Percentiles rank a stretch among this genome's conserved stretches.
These are phyloP conservation scores for Lactarius pseudohatsudake DNA, from an alignment of 768 basidiomycete species.

Conservation along the genomic window DNA sequence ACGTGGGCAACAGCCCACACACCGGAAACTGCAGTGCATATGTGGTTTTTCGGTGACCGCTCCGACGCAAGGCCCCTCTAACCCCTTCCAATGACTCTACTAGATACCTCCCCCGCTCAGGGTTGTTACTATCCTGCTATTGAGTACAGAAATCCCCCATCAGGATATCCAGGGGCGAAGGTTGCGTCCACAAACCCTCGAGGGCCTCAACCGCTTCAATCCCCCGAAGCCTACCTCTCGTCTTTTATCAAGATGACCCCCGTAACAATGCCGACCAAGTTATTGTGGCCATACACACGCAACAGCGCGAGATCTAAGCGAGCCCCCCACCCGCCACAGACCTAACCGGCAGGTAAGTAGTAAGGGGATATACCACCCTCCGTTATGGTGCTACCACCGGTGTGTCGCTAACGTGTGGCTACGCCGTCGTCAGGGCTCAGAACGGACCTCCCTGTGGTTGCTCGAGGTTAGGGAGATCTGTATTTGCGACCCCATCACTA, in stretches of 20 bases:
- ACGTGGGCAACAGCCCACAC: constrained; percentile 13
- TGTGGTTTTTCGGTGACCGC: constrained; percentile 11
- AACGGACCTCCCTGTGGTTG: neutral
- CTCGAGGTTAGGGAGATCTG: neutral
- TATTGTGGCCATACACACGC: neutral
- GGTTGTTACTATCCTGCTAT: neutral
- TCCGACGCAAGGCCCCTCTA: constrained; percentile 9
- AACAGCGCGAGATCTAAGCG: neutral
- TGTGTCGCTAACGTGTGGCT: neutral
- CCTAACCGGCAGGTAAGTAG: neutral
- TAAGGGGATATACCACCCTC: neutral
- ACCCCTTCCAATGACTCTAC: constrained; percentile 12
- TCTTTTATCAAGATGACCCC: neutral
- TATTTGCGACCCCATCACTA: neutral
- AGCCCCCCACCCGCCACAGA: neutral
- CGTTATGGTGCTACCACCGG: neutral
- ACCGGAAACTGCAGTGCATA: neutral
- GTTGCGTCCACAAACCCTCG: neutral
- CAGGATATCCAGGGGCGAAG: neutral
- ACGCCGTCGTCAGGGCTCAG: neutral
- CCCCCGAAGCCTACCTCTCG: neutral
- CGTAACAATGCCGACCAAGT: neutral
- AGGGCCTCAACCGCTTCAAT: neutral
- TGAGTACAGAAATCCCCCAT: neutral
- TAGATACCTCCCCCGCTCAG: neutral